A percentile compares a stretch with the other conserved stretches of the same genome.
phyloP scores from a whole-genome alignment of 306 rosid genomes.

The Prinsepia uniflora region DNA sequence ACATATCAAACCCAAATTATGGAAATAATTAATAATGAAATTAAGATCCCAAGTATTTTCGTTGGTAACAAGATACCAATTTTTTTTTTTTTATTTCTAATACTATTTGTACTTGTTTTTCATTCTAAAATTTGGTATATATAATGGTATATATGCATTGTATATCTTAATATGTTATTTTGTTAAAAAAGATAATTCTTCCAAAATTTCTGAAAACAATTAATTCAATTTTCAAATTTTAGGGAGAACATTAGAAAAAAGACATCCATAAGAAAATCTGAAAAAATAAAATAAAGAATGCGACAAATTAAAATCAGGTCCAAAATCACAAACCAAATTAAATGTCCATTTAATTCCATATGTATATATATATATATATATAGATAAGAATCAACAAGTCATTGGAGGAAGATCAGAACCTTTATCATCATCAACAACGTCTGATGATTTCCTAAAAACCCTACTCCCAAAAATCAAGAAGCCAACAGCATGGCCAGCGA shows the following conservation, averaged over 20 bases:
- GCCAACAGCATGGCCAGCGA: slow-evolving; percentile 66
- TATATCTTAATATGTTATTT: too few species aligned
- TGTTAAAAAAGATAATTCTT: background rate
- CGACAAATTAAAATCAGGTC: background rate
- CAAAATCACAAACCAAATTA: background rate
- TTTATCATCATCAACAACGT: background rate
- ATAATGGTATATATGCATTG: too few species aligned
- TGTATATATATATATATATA: background rate
- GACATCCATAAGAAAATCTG: background rate
- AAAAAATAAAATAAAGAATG: background rate
- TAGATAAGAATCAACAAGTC: slow-evolving; percentile 37
- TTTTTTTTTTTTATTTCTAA: too few species aligned
- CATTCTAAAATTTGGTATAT: too few species aligned
- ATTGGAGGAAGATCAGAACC: slow-evolving; percentile 50
- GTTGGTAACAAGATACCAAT: too few species aligned
- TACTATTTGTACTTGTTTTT: too few species aligned
- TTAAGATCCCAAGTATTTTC: too few species aligned
- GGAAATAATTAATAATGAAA: background rate
- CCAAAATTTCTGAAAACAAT: background rate
- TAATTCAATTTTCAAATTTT: background rate
- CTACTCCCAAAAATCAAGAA: slow-evolving; percentile 50
- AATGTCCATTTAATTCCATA: background rate
- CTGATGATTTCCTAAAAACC: slow-evolving; percentile 31
- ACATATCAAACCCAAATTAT: background rate
- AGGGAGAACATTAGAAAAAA: too few species aligned